Evolutionary conservation across 2,329 filamentous ascomycete species (phyloP).

Genomic region (Ophiostoma angusticollis): DNA sequence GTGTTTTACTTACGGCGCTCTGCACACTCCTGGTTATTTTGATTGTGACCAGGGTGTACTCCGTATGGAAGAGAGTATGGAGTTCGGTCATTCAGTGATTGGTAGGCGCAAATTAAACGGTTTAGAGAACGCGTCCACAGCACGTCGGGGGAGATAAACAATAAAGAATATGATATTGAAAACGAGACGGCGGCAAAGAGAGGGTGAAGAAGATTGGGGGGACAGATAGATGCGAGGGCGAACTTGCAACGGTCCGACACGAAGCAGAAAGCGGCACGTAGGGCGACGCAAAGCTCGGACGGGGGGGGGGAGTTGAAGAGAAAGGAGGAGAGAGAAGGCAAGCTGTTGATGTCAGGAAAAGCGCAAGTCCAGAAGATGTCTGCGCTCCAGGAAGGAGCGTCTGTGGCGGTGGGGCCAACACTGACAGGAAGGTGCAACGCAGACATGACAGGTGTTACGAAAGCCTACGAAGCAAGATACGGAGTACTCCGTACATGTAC

Average conservation of each 20-base stretch:
- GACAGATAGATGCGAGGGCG: no score
- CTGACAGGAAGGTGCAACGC: no score
- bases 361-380: neutral
- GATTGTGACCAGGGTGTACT: conserved; percentile 19
- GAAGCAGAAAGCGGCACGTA: no score
- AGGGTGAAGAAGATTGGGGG: neutral
- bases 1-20: conserved; percentile 16
- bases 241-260: no score
- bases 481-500: neutral
- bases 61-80: conserved; percentile 5
- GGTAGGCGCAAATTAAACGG: conserved; percentile 23
- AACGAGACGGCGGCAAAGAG: neutral
- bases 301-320: neutral
- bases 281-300: no score
- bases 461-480: no score
- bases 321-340: neutral
- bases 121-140: conserved; percentile 20
- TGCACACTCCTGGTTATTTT: conserved; percentile 14
- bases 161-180: neutral
- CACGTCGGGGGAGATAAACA: conserved; percentile 3
- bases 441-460: no score
- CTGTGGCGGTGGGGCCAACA: no score
- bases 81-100: neutral
- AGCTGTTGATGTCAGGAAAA: no score
- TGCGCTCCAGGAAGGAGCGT: no score